These are phyloP conservation scores for Kodamaea hsintzibuensis DNA, from an alignment of 805 yeast genomes.

Conservation along the genomic window DNA sequence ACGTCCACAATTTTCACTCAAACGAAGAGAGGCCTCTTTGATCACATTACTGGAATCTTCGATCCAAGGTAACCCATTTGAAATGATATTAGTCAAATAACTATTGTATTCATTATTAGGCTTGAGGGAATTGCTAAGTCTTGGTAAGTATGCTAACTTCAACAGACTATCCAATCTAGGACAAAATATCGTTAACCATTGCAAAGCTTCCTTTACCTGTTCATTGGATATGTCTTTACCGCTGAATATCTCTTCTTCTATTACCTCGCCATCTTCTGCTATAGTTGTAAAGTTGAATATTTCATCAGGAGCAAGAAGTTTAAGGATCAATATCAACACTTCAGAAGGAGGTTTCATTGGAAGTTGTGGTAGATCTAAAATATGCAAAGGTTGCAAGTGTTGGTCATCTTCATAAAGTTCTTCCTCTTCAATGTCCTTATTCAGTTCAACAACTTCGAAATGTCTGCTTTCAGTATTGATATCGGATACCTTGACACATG, in stretches of 20 bases:
- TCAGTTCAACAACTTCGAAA: neutral
- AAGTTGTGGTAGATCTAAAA: conserved; percentile 61
- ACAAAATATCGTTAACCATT: conserved; percentile 47
- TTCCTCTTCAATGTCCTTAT: neutral
- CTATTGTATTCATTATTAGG: conserved; percentile 41
- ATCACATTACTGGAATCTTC: conserved; percentile 43
- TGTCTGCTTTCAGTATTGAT: neutral
- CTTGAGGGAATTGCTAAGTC: conserved; percentile 27
- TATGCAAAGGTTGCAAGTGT: conserved; percentile 42
- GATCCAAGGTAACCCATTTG: conserved; percentile 53
- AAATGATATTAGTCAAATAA: conserved; percentile 50
- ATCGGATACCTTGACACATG: neutral
- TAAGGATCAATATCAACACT: conserved; percentile 46
- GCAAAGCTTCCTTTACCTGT: conserved; percentile 27
- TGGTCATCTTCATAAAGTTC: conserved; percentile 17
- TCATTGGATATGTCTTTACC: conserved; percentile 32
- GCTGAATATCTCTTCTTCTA: conserved; percentile 24
- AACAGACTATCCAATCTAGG: conserved; percentile 27
- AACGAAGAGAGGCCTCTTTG: conserved; percentile 58
- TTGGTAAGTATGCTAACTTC: conserved; percentile 27
- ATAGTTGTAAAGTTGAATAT: conserved; percentile 50
- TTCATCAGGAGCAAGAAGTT: conserved; percentile 49
- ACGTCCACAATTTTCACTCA: conserved; percentile 83
- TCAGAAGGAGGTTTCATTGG: conserved; percentile 45
- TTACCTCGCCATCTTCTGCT: conserved; percentile 9